A percentile compares a stretch with the other conserved stretches of the same genome.
phyloP scores from a whole-genome alignment of 1,284 basidiomycete species.

The Pyrrhoderma noxium region DNA sequence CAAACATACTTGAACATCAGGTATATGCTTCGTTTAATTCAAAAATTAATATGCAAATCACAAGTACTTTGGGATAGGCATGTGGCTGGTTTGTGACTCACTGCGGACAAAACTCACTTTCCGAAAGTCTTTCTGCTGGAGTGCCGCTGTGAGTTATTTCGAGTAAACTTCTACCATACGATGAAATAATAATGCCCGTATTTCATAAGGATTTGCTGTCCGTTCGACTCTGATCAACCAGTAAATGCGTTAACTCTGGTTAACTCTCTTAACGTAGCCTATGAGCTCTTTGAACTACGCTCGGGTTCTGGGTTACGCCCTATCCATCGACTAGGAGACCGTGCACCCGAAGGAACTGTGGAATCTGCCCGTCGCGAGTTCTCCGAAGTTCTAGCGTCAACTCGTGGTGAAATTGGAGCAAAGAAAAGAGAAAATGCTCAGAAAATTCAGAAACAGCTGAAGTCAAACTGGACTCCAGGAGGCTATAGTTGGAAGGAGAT shows the following conservation, averaged over 20 bases:
- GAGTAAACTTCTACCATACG: no score
- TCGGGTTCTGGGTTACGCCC: slow-evolving; percentile 22
- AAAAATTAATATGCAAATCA: background rate
- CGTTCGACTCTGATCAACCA: slow-evolving; percentile 23
- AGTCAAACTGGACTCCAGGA: no score
- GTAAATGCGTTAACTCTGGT: slow-evolving; percentile 22
- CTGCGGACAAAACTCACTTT: slow-evolving; percentile 18
- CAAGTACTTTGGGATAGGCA: slow-evolving; percentile 6
- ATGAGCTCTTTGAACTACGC: slow-evolving; percentile 26
- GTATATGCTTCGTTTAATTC: background rate
- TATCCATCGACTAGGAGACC: slow-evolving; percentile 11
- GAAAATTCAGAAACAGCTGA: no score
- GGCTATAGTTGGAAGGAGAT: no score
- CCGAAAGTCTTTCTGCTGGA: slow-evolving; percentile 14
- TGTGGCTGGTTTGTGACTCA: slow-evolving; percentile 20
- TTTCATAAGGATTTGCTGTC: slow-evolving; percentile 25
- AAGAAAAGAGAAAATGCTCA: slow-evolving; percentile 5
- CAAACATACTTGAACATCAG: slow-evolving; percentile 14
- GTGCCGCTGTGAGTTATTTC: slow-evolving; percentile 13
- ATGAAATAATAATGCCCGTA: no score
- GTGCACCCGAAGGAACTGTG: slow-evolving; percentile 1
- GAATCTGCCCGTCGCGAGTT: slow-evolving; percentile 1
- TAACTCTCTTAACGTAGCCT: slow-evolving; percentile 22
- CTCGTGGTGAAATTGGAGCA: slow-evolving; percentile 5
- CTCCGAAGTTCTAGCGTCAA: background rate